A percentile compares a stretch with the other conserved stretches of the same genome.
Conservation (phyloP, 2,329 filamentous ascomycete genomes). For the Aspergillus sp. region DNA sequence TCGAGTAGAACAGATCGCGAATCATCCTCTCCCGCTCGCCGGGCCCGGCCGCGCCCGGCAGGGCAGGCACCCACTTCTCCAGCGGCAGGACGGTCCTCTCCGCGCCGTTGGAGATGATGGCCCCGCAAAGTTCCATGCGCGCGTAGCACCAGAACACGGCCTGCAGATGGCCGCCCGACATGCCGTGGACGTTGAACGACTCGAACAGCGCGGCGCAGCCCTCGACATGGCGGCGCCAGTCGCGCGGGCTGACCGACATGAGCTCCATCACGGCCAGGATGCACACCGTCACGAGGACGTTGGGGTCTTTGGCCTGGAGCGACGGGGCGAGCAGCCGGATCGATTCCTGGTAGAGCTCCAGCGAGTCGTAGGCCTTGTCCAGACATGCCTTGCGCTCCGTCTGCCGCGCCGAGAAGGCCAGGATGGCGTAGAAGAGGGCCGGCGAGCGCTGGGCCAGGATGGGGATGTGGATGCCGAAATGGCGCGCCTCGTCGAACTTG, state of each 20-base stretch:
- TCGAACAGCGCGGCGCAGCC: slow-evolving; percentile 54
- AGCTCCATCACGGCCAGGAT: slow-evolving; percentile 55
- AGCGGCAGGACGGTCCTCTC: slow-evolving; percentile 51
- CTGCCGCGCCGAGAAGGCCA: slow-evolving; percentile 53
- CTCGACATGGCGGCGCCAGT: slow-evolving; percentile 56
- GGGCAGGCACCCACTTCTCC: slow-evolving; percentile 45
- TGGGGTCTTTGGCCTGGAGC: slow-evolving; percentile 47
- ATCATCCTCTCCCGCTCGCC: slow-evolving; percentile 20
- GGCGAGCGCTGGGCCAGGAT: slow-evolving; percentile 47
- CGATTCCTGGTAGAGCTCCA: slow-evolving; percentile 52
- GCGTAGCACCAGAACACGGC: slow-evolving; percentile 59
- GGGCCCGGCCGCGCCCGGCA: slow-evolving; percentile 22
- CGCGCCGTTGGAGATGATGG: slow-evolving; percentile 51
- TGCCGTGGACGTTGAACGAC: slow-evolving; percentile 49
- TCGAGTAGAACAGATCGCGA: slow-evolving; percentile 19
- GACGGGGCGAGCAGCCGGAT: slow-evolving; percentile 48
- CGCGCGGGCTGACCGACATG: slow-evolving; percentile 45
- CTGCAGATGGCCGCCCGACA: slow-evolving; percentile 51
- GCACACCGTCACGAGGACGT: slow-evolving; percentile 52
- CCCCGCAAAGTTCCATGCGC: slow-evolving; percentile 55
- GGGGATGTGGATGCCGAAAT: slow-evolving; percentile 52
- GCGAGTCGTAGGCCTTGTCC: slow-evolving; percentile 46
- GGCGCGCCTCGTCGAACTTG: slow-evolving; percentile 53
- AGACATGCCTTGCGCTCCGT: slow-evolving; percentile 49
- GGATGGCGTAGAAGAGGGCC: slow-evolving; percentile 49